Base-by-base conservation (phyloP, 1,139 yeast species). In the Sugiyamaella sp. region DNA sequence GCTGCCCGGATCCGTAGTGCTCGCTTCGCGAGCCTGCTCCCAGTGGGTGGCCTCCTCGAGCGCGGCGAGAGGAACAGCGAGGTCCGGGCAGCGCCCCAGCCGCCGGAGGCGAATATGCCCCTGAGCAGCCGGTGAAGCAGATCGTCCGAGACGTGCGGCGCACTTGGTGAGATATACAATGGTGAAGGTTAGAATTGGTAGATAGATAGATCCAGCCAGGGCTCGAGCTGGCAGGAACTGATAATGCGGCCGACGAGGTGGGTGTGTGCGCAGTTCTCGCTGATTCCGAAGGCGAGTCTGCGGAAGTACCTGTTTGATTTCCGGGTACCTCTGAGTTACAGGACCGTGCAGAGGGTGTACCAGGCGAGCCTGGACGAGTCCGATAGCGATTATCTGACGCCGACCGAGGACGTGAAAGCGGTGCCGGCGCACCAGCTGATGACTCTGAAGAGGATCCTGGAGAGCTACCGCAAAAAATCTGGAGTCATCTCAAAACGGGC, bases 381-480 rank as follows among this genome's bases (percentile, higher is more conserved):
- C 1, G 45, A 41, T 32, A 22, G 14, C 14, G 9, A 47, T 14
- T 32, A 58, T 14, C 66, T 58, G 14, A 16, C 33, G 3, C 45
- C 41, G n/a, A 9, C 37, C 19, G n/a, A 21, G 8, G 52, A 40
- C 6, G 40, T 22, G 20, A 29, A 29, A 5, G 5, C 20, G 6
- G 76, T 84, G 17, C 70, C 67, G 6, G 79, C 85, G 0, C 66
- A 72, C 1, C 93, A 88, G 59, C 70, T 90, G 51, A 80, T 89
- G 81, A 68, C 78, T 1, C 80, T 89, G 72, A 88, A 86, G 66
- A 76, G 79, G 37, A 83, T 87, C 0, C 71, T 91, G 33, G 84
- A 82, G 44, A 80, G 80, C 37, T 75, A 86, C 47, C 70, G 97
- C 45, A 74, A 74, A 19, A 76, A 81, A 49, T 81, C 93, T 0